phyloP scores from a whole-genome alignment of 495 filamentous ascomycete genomes.

The Astrothelium subdiscretum region DNA sequence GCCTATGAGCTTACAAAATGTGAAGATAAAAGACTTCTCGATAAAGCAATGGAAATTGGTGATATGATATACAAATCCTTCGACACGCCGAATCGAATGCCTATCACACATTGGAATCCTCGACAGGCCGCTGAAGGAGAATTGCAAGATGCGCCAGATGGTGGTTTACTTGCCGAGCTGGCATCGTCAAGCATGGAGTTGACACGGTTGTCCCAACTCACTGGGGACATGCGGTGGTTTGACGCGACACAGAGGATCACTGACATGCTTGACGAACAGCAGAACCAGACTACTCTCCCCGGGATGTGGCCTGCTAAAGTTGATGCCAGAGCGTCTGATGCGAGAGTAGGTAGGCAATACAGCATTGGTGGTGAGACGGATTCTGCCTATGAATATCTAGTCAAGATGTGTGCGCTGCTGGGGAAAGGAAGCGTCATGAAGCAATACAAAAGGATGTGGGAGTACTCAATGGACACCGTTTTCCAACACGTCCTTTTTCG shows the following conservation, averaged over 20 bases:
- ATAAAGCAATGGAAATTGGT: slow-evolving; percentile 28
- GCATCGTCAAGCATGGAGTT: slow-evolving; percentile 32
- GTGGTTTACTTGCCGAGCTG: slow-evolving; percentile 21
- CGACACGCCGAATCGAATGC: slow-evolving; percentile 30
- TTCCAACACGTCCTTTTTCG: slow-evolving; percentile 35
- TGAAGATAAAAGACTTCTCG: slow-evolving; percentile 25
- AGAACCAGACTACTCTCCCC: slow-evolving; percentile 25
- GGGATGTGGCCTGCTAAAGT: slow-evolving; percentile 28
- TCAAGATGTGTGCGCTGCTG: slow-evolving; percentile 34
- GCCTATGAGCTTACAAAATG: slow-evolving; percentile 39
- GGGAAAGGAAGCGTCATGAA: slow-evolving; percentile 21
- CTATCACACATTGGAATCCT: slow-evolving; percentile 19
- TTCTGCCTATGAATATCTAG: slow-evolving; percentile 30
- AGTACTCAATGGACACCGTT: slow-evolving; percentile 24
- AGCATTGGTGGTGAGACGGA: slow-evolving; percentile 29
- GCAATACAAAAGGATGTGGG: slow-evolving; percentile 36
- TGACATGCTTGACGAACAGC: slow-evolving; percentile 21
- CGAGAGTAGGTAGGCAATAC: slow-evolving; percentile 14
- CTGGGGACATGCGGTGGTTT: slow-evolving; percentile 26
- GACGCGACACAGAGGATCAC: slow-evolving; percentile 28
- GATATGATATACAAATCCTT: slow-evolving; percentile 33
- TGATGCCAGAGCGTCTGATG: slow-evolving; percentile 11
- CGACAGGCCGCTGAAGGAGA: background rate
- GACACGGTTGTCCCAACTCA: slow-evolving; percentile 28
- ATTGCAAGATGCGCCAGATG: slow-evolving; percentile 16